Evolutionary conservation across 192 early-diverging fungal genomes (phyloP), one percentile per base, ranked within the genome.

Genomic region (Coemansia sp.): DNA sequence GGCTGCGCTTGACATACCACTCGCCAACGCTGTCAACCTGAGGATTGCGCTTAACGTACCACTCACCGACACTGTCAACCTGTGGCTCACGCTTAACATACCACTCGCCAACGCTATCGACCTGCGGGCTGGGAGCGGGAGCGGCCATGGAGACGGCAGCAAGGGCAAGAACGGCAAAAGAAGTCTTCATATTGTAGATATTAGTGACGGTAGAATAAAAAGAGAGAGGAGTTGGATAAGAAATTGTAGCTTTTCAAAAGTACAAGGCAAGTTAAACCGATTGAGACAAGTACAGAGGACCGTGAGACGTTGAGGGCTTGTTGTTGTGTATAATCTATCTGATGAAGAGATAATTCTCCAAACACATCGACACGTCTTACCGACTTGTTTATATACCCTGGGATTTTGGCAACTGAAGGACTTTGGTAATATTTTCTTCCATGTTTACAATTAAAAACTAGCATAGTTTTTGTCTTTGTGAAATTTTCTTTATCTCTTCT

Each of bases 71-170:
- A 3, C 37, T 26, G 56, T 57, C 56, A 39, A 57, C 56, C 15
- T 57, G 56, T 37, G 57, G 57, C 13, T 26, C 3, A 3, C 12
- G 12, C 47, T 15, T n/a, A 3, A n/a, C 12, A 11, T 48, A 11
- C 10, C 12, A n/a, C 47, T n/a, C 47, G 3, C 12, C 47, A 48
- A 48, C 47, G 26, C 57, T 16, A 26, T 26, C 26, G 26, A 26
- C 26, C 26, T 26, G 26, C 26, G 26, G 26, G 26, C 3, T 26
- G 12, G 57, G 57, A 12, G 54, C 54, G 12, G 54, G 54, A 18
- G 57, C 57, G 39, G 57, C 57, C 57, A 59, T 59, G 9, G 57
- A 40, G 57, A 18, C 57, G 5, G 57, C 39, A 59, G 9, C 57
- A 7, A 59, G n/a, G 39, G 57, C 38, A 5, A 23, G 6, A 38